Percentiles rank a stretch among this genome's conserved stretches.
Evolutionary conservation across 106 monocot genomes (phyloP).

Genomic region (Agapanthus africanus): DNA sequence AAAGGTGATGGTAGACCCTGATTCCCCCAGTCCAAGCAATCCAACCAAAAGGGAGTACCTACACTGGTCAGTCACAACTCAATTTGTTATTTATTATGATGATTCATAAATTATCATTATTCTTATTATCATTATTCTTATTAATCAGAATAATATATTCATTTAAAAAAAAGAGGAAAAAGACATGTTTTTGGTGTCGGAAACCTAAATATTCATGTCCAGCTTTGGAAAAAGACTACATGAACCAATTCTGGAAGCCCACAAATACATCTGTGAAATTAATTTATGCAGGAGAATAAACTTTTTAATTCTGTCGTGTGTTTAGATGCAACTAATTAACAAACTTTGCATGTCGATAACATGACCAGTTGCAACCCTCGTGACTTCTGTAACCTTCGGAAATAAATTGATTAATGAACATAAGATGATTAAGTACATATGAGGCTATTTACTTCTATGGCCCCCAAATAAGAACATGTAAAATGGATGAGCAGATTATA

Average conservation of each 20-base stretch:
- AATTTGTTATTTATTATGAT: background rate
- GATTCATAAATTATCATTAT: background rate
- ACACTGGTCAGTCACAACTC: conserved; percentile 29
- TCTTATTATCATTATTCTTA: background rate
- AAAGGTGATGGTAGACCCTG: conserved; percentile 61
- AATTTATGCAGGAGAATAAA: background rate
- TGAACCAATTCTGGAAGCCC: background rate
- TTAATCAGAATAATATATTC: background rate
- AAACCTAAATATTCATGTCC: background rate
- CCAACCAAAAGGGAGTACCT: conserved; percentile 36
- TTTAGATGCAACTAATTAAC: too few relatives aligned
- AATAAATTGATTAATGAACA: too few relatives aligned
- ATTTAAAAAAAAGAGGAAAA: background rate
- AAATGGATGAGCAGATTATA: too few relatives aligned
- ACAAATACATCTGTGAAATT: background rate
- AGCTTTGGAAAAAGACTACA: background rate
- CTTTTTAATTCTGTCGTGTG: background rate
- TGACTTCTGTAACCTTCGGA: too few relatives aligned
- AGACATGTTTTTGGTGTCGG: background rate
- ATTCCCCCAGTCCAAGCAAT: conserved; percentile 56
- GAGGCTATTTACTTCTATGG: too few relatives aligned
- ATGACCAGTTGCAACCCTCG: too few relatives aligned
- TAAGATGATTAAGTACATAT: too few relatives aligned
- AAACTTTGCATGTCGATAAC: too few relatives aligned
- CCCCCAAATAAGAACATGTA: too few relatives aligned